These are phyloP conservation scores for Abortiporus biennis DNA, from an alignment of 1,284 basidiomycete genomes.

Conservation along the genomic window DNA sequence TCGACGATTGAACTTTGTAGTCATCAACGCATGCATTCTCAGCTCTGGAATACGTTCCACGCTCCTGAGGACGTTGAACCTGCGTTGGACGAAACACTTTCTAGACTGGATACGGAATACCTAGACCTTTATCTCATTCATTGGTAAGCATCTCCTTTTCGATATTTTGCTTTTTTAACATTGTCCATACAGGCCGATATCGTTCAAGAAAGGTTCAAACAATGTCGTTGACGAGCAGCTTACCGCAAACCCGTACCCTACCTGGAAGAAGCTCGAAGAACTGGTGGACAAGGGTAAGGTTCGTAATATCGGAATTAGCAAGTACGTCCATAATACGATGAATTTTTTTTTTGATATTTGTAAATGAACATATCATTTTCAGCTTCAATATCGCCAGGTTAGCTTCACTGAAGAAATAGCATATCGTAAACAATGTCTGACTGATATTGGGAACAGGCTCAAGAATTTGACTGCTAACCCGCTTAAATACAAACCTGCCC, in stretches of 20 bases:
- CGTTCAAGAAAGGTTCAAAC: conserved; percentile 55
- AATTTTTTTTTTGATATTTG: not conserved
- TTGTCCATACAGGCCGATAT: conserved; percentile 47
- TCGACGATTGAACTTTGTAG: not conserved
- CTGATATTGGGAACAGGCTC: conserved; percentile 29
- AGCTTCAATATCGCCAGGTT: conserved; percentile 53
- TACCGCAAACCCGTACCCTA: conserved; percentile 72
- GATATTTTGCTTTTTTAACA: not conserved
- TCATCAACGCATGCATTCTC: not conserved
- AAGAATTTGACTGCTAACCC: conserved; percentile 65
- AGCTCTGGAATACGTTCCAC: conserved; percentile 70
- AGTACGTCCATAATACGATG: conserved; percentile 33
- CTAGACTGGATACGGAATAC: conserved; percentile 66
- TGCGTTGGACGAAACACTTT: conserved; percentile 63
- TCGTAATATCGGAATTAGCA: conserved; percentile 81
- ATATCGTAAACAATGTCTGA: too few relatives aligned
- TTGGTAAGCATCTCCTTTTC: conserved; percentile 47
- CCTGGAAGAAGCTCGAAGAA: conserved; percentile 83
- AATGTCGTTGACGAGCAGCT: conserved; percentile 51
- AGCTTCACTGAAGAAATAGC: too few relatives aligned
- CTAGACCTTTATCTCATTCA: conserved; percentile 80
- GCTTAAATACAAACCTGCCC: conserved; percentile 69
- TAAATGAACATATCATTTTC: not conserved
- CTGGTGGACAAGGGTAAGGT: conserved; percentile 74
- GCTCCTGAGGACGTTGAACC: conserved; percentile 62